Conservation (phyloP, 805 yeast genomes). For the Ogataea pini region DNA sequence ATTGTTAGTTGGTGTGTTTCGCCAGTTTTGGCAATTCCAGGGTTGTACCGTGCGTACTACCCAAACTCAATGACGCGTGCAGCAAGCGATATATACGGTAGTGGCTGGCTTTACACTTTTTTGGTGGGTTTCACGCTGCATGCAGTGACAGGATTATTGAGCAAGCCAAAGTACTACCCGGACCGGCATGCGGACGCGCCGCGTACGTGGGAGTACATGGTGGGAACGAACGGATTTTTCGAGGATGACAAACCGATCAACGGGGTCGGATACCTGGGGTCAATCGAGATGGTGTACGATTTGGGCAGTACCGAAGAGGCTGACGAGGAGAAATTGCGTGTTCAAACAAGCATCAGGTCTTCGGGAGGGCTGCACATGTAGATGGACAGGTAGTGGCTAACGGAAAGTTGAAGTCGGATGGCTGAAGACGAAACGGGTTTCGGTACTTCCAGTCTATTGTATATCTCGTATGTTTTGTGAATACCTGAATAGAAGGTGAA, state of each 20-base stretch:
- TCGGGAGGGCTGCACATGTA: constrained; percentile 20
- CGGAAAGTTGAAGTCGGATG: background rate
- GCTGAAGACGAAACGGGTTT: background rate
- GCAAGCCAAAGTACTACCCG: constrained; percentile 24
- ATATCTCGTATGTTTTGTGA: background rate
- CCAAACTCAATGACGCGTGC: constrained; percentile 19
- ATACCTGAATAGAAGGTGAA: background rate
- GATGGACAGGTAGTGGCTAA: background rate
- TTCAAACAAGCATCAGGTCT: constrained; percentile 21
- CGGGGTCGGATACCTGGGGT: constrained; percentile 24
- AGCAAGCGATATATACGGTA: constrained; percentile 22
- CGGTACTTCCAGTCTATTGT: background rate
- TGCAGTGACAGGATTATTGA: constrained; percentile 14
- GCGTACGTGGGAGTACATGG: constrained; percentile 26
- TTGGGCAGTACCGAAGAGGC: constrained; percentile 2
- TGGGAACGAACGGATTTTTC: constrained; percentile 22
- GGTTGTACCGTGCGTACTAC: constrained; percentile 29
- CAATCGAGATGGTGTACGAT: constrained; percentile 15
- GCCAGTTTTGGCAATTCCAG: constrained; percentile 28
- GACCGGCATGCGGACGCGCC: constrained; percentile 23
- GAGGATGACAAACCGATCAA: constrained; percentile 27
- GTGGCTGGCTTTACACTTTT: constrained; percentile 27
- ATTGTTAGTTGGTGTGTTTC: constrained; percentile 20
- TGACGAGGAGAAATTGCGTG: constrained; percentile 15
- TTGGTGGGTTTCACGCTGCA: constrained; percentile 18